These are phyloP conservation scores for Nepenthes gracilis DNA, from an alignment of 148 eudicot species.

Conservation along the genomic window DNA sequence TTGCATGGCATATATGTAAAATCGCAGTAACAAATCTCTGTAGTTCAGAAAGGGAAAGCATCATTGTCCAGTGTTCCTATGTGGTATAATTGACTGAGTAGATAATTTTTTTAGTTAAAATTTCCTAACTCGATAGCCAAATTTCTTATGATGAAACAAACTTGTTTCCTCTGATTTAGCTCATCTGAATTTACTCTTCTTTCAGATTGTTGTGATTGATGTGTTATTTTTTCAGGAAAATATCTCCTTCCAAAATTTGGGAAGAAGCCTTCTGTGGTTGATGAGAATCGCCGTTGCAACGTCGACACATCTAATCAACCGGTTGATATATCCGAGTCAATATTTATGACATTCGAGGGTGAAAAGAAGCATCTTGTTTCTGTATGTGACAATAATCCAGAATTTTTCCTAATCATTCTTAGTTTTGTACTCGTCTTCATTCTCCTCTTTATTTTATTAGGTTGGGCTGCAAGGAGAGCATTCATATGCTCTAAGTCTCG, in stretches of 20 bases:
- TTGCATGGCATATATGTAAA: too few species aligned
- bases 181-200: conserved; percentile 44
- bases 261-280: conserved; percentile 30
- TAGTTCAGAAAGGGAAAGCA: too few species aligned
- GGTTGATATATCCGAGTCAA: conserved; percentile 9
- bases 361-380: conserved; percentile 80
- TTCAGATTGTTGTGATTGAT: conserved; percentile 12
- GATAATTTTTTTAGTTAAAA: conserved; percentile 42
- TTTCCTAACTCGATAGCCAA: too few species aligned
- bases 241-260: conserved; percentile 24
- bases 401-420: background rate
- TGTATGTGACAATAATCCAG: conserved; percentile 30
- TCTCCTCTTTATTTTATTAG: conserved; percentile 12
- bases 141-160: too few species aligned
- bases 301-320: conserved; percentile 28
- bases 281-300: conserved; percentile 59
- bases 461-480: conserved; percentile 71
- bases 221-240: conserved; percentile 25
- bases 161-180: too few species aligned
- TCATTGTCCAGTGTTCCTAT: too few species aligned
- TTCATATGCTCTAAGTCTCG: conserved; percentile 75
- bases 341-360: conserved; percentile 49
- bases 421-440: background rate
- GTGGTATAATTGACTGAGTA: conserved; percentile 17
- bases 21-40: too few species aligned